These are phyloP conservation scores for Candida railenensis DNA, from an alignment of 805 yeast species.

Conservation along the genomic window DNA sequence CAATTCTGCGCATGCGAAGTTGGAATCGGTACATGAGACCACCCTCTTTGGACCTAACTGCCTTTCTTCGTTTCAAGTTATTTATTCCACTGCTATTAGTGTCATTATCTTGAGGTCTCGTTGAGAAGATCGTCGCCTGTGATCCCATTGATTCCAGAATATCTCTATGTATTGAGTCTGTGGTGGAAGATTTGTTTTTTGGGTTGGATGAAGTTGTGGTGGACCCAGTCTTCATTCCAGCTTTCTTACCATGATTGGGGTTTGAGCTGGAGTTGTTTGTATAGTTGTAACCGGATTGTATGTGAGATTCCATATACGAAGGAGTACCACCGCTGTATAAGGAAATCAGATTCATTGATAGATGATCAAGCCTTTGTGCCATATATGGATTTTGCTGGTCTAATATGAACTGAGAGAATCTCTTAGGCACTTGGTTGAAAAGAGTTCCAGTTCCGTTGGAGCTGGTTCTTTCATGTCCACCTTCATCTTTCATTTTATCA, in stretches of 20 bases:
- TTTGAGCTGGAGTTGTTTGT: neutral
- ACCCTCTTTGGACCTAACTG: conserved; percentile 35
- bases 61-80: conserved; percentile 24
- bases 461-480: neutral
- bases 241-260: neutral
- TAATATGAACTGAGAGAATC: conserved; percentile 39
- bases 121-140: conserved; percentile 46
- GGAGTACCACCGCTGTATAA: conserved; percentile 8
- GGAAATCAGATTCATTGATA: conserved; percentile 13
- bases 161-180: conserved; percentile 15
- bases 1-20: conserved; percentile 21
- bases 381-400: conserved; percentile 29
- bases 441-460: conserved; percentile 1
- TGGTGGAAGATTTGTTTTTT: conserved; percentile 6
- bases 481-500: neutral
- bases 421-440: conserved; percentile 37
- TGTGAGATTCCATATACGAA: conserved; percentile 6
- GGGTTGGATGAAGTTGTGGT: conserved; percentile 3
- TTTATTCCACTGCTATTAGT: conserved; percentile 8
- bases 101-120: conserved; percentile 18
- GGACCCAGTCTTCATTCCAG: neutral
- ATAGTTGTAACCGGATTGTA: neutral
- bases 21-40: conserved; percentile 30
- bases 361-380: conserved; percentile 17
- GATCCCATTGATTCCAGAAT: conserved; percentile 41